A percentile compares a stretch with the other conserved stretches of the same genome.
phyloP scores from a whole-genome alignment of 2,329 filamentous ascomycete genomes.

The Aspergillus fructus region DNA sequence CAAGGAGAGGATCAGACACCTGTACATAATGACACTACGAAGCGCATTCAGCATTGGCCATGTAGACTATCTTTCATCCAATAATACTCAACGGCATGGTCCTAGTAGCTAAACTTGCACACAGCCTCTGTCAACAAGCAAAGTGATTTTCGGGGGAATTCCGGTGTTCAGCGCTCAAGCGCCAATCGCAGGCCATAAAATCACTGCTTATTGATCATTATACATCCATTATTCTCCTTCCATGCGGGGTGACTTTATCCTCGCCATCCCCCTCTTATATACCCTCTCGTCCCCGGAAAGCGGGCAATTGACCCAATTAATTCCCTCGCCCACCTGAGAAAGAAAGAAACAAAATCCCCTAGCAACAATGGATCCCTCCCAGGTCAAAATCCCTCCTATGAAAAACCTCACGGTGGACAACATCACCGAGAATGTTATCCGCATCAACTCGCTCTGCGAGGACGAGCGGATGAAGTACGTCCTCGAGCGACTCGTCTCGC shows the following conservation, averaged over 20 bases:
- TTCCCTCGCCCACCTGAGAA: neutral
- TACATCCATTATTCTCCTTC: neutral
- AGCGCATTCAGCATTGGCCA: neutral
- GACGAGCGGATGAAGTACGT: conserved; percentile 69
- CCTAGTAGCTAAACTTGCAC: neutral
- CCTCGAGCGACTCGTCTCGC: conserved; percentile 69
- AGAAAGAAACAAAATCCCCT: neutral
- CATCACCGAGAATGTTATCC: conserved; percentile 73
- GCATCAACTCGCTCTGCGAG: conserved; percentile 69
- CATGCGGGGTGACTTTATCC: conserved; percentile 2
- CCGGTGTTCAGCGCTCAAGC: neutral
- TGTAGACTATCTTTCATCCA: no score
- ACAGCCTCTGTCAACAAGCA: neutral
- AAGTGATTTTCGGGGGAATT: neutral
- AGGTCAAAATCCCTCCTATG: conserved; percentile 47
- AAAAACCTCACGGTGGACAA: conserved; percentile 76
- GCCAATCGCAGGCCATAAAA: neutral
- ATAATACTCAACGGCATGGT: neutral
- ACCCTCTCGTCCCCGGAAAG: neutral
- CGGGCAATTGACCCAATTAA: neutral
- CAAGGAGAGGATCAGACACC: neutral
- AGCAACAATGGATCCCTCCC: conserved; percentile 40
- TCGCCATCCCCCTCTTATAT: neutral
- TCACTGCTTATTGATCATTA: conserved; percentile 10
- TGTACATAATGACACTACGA: neutral